These are phyloP conservation scores for Coemansia sp. DNA, from an alignment of 192 early-diverging fungal genomes.

Conservation along the genomic window DNA sequence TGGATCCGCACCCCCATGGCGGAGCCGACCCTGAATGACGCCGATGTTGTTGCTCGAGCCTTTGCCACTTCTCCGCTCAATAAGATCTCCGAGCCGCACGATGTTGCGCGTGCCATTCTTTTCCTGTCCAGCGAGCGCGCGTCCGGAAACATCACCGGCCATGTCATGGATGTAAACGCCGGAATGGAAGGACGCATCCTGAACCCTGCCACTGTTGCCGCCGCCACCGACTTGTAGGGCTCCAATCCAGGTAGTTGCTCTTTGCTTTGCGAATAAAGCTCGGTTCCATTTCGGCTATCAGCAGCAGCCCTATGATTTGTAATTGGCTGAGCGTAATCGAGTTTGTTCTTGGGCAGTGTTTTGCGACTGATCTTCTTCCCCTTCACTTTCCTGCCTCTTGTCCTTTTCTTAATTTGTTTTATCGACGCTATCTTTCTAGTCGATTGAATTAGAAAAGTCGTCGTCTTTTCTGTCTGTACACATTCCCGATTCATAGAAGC, in stretches of 20 bases:
- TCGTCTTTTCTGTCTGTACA: background rate
- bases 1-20: conserved; percentile 68
- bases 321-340: too few species aligned
- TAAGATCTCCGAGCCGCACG: conserved; percentile 59
- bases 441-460: background rate
- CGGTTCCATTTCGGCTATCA: background rate
- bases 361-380: too few species aligned
- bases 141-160: conserved; percentile 61
- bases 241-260: too few species aligned
- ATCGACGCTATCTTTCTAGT: background rate
- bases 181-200: conserved; percentile 56
- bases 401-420: too few species aligned
- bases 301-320: too few species aligned
- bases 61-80: conserved; percentile 59
- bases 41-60: conserved; percentile 53
- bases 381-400: background rate
- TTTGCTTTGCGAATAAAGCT: too few species aligned
- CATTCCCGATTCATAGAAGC: background rate
- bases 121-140: conserved; percentile 52
- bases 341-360: too few species aligned
- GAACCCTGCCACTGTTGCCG: conserved; percentile 12
- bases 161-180: conserved; percentile 58
- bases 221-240: background rate
- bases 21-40: conserved; percentile 49
- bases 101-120: conserved; percentile 56